Base-by-base conservation (phyloP, 148 eudicot genomes). In the Nyssa sinensis region DNA sequence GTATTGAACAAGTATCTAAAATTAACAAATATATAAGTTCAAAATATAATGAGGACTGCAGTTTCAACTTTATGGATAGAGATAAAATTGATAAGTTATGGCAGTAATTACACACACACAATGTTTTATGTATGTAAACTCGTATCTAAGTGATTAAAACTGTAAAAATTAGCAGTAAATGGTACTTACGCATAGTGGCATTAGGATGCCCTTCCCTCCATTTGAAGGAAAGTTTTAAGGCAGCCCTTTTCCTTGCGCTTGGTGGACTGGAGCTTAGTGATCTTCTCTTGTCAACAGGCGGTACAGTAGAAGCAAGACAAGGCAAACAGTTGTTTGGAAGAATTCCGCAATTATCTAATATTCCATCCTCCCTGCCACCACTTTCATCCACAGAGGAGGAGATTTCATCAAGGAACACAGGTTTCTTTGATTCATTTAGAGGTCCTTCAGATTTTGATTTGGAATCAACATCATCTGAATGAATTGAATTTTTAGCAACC, bases 171-270 rank as follows among this genome's bases (percentile, higher is more conserved):
- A 16, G 41, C 31, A 65, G 55, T 17, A 51, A n/a, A 32, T 23
- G 65, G 66, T 37, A 78, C 94, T 86, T 75, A 90, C 94, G 55
- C 72, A 86, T 73, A 70, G 75, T 73, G 35, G 93, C 75, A 77
- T 61, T 83, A 64, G 90, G 63, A 84, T 88, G 83, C 60, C 91
- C 96, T 44, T 93, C 98, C 72, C 70, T 93, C 98, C 94, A 91
- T 79, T 89, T 93, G 80, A 93, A 93, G 12, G 99, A 86, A 75
- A 87, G 82, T 73, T 81, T 93, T 47, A 75, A 66, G 23, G 90
- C 66, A 62, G 88, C 87, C 74, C 85, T 93, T 78, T 96, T 96
- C 80, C 74, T 91, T 31, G 87, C 70, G 79, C 79, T 86, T 28
- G 85, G 85, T 57, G 97, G 96, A 67, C 92, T 93, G 30, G 90